Conservation (phyloP, 345 rosid species). For the Ceriops decandra region DNA sequence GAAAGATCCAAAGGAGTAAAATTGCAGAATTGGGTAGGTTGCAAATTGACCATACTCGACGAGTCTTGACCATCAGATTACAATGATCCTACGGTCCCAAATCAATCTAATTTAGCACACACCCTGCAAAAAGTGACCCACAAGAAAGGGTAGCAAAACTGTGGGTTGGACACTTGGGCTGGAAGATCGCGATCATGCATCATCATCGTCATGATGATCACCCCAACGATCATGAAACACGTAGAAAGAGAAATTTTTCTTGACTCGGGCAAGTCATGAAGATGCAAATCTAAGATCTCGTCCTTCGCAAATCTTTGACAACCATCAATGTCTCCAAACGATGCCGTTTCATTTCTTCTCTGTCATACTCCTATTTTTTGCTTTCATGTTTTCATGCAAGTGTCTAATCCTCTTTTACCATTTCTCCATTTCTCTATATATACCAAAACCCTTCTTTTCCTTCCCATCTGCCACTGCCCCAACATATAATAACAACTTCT, state of each 20-base stretch:
- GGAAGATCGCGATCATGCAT: neutral
- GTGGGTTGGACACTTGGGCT: conserved; percentile 23
- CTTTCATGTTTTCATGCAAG: conserved; percentile 22
- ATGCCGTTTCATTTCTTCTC: conserved; percentile 23
- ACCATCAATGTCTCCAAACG: neutral
- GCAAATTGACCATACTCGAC: conserved; percentile 32
- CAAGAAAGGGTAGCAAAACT: conserved; percentile 21
- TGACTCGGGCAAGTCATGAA: conserved; percentile 15
- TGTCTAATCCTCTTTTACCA: neutral
- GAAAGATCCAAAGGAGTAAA: no score
- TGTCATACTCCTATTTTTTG: conserved; percentile 5
- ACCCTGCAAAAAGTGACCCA: conserved; percentile 6
- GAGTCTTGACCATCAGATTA: conserved; percentile 17
- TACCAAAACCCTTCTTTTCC: neutral
- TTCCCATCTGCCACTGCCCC: conserved; percentile 4
- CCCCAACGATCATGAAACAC: conserved; percentile 6
- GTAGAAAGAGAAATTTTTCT: neutral
- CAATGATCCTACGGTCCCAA: conserved; percentile 20
- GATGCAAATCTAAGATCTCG: neutral
- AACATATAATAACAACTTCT: neutral
- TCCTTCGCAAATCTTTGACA: conserved; percentile 21
- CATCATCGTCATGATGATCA: neutral
- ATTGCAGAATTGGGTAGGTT: neutral
- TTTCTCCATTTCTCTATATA: conserved; percentile 3
- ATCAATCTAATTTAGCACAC: neutral